phyloP scores from a whole-genome alignment of 192 early-diverging fungal genomes.

The Spinellus fusiger region DNA sequence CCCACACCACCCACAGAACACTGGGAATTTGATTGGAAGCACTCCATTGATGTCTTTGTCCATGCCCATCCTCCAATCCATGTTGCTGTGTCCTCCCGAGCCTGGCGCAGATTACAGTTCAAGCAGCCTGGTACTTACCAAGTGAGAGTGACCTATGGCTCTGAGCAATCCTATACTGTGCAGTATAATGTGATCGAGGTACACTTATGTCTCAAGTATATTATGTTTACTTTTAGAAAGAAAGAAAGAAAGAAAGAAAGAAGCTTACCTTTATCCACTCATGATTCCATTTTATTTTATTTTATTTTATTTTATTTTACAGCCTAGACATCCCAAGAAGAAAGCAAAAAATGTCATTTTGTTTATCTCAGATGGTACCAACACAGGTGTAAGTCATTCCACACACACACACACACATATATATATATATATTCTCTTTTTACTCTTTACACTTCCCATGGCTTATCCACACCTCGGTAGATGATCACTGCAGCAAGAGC shows the following conservation, averaged over 20 bases:
- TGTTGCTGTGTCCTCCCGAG: slow-evolving; percentile 43
- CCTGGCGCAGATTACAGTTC: slow-evolving; percentile 40
- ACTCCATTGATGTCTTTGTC: slow-evolving; percentile 30
- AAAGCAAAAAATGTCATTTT: slow-evolving; percentile 60
- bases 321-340: slow-evolving; percentile 26
- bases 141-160: slow-evolving; percentile 39
- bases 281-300: too few species aligned
- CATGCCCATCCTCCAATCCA: slow-evolving; percentile 32
- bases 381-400: slow-evolving; percentile 25
- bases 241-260: too few species aligned
- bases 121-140: slow-evolving; percentile 44
- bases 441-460: neutral
- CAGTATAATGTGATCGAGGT: slow-evolving; percentile 40
- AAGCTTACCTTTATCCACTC: too few species aligned
- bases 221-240: neutral
- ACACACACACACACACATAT: neutral
- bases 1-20: slow-evolving; percentile 25
- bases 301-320: neutral
- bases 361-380: slow-evolving; percentile 64
- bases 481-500: slow-evolving; percentile 59
- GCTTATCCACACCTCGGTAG: neutral
- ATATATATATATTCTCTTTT: neutral
- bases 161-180: slow-evolving; percentile 40
- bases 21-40: slow-evolving; percentile 48
- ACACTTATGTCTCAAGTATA: neutral